Base-by-base conservation (phyloP, 805 yeast species). In the Ogataea wickerhamii region DNA sequence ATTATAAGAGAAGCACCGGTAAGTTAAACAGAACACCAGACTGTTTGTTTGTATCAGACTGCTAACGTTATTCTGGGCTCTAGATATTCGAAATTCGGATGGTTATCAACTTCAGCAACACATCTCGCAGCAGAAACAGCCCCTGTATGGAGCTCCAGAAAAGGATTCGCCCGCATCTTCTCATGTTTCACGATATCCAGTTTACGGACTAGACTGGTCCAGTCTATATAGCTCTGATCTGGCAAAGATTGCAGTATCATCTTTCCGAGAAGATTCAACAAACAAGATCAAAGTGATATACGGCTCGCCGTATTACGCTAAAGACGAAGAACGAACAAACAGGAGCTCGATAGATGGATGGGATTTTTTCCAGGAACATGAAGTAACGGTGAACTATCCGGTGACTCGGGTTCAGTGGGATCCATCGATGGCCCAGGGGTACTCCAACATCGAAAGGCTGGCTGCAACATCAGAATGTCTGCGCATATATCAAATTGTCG, bases 321-420 rank as follows among this genome's bases (percentile, higher is more conserved):
- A 41, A 3, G 49, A 38, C 26, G 52, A 42, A 18, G 58, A 54
- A 18, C 55, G 18, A 5, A 33, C 20, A 63, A 34, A 33, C 37
- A 60, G 36, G 34, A 17, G 38, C 34, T 19, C 41, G 25, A 25
- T 49, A 16, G 55, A 59, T 17, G 59, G 71, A 4, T 51, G 69
- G 44, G 67, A 74, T 24, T 71, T 80, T 43, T 61, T 60, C 21
- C 65, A 66, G 28, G 67, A 67, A 2, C 65, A 80, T 11, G 87
- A 80, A 38, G 64, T 70, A 4, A 60, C 62, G 7, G 73, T 80
- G 11, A 75, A 75, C 31, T 78, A 80, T 47, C 95, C 95, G 0
- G 70, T 80, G 8, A 85, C 95, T 0, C 70, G 76, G 34, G 48
- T 86, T 17, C 79, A 74, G 48, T 87, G 95, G 94, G 88, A 83